A percentile compares a stretch with the other conserved stretches of the same genome.
Conservation (phyloP, 2,329 filamentous ascomycete genomes). For the Aureobasidium sp. region DNA sequence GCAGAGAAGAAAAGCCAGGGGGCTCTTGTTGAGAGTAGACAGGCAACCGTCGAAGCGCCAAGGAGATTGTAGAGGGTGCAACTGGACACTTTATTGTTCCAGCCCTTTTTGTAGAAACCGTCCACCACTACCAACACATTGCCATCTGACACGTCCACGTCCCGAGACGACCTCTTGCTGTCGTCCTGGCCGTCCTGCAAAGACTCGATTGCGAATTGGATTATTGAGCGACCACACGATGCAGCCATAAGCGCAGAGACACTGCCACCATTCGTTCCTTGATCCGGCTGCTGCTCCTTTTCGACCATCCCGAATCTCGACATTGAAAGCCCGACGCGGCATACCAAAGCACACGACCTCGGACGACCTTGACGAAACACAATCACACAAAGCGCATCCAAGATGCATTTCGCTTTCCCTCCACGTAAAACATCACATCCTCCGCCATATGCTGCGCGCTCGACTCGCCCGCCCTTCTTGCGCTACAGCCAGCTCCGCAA, state of each 20-base stretch:
- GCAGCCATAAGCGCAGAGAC: slow-evolving; percentile 1
- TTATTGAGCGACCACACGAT: not conserved
- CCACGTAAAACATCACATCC: slow-evolving; percentile 73
- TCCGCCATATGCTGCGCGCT: slow-evolving; percentile 57
- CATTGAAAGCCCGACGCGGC: not conserved
- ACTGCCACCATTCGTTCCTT: not conserved
- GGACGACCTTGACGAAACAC: slow-evolving; percentile 2
- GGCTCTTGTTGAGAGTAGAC: not conserved
- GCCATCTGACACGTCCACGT: not conserved
- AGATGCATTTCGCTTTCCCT: slow-evolving; percentile 83
- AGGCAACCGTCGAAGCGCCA: slow-evolving; percentile 4
- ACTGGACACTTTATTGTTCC: slow-evolving; percentile 3
- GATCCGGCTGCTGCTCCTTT: not conserved
- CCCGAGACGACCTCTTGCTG: not conserved
- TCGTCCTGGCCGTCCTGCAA: not conserved
- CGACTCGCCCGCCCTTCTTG: slow-evolving; percentile 43
- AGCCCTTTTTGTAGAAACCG: not conserved
- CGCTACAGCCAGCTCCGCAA: slow-evolving; percentile 30
- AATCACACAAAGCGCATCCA: not conserved
- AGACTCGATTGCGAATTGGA: not conserved
- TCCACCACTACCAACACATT: not conserved
- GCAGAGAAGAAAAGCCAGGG: not conserved
- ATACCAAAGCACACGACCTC: not conserved
- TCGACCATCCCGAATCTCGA: not conserved
- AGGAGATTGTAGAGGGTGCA: not conserved